These are phyloP conservation scores for Zhuliangozyma blackwelliae DNA, from an alignment of 1,139 yeast genomes.

Conservation along the genomic window DNA sequence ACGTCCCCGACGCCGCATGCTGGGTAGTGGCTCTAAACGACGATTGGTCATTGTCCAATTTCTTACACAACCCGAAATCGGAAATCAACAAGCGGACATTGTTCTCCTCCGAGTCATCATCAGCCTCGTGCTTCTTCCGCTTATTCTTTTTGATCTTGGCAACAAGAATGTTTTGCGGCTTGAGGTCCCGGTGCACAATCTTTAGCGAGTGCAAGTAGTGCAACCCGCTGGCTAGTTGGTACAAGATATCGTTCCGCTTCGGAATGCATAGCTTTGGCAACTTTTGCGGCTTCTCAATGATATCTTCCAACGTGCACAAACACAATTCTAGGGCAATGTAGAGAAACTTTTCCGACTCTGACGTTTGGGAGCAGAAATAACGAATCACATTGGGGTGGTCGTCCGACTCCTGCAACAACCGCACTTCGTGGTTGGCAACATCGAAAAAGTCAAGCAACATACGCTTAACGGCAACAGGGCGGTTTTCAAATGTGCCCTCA, in stretches of 20 bases:
- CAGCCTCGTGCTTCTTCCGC: not conserved
- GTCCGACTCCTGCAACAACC: conserved; percentile 85
- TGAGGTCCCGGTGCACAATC: conserved; percentile 92
- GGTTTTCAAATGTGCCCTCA: conserved; percentile 81
- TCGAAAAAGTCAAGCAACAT: conserved; percentile 92
- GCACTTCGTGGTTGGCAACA: conserved; percentile 92
- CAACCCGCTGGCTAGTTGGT: conserved; percentile 81
- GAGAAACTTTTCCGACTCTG: conserved; percentile 65
- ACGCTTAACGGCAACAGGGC: conserved; percentile 94
- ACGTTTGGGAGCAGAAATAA: conserved; percentile 86
- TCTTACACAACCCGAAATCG: conserved; percentile 94
- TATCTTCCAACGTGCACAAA: conserved; percentile 82
- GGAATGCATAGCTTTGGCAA: conserved; percentile 24
- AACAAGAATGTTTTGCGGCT: conserved; percentile 92
- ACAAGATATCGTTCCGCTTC: conserved; percentile 47
- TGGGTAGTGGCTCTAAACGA: conserved; percentile 90
- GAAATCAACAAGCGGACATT: conserved; percentile 70
- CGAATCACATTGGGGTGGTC: conserved; percentile 95
- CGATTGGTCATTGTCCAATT: conserved; percentile 85
- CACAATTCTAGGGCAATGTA: conserved; percentile 93
- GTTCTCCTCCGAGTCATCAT: conserved; percentile 6
- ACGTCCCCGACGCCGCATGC: conserved; percentile 87
- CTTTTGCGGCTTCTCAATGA: conserved; percentile 54
- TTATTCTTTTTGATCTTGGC: conserved; percentile 49
- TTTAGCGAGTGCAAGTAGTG: conserved; percentile 84